Evolutionary conservation across 2,329 filamentous ascomycete species (phyloP), one percentile per base, ranked within the genome.

Genomic region (Neodidymelliopsis sp.): DNA sequence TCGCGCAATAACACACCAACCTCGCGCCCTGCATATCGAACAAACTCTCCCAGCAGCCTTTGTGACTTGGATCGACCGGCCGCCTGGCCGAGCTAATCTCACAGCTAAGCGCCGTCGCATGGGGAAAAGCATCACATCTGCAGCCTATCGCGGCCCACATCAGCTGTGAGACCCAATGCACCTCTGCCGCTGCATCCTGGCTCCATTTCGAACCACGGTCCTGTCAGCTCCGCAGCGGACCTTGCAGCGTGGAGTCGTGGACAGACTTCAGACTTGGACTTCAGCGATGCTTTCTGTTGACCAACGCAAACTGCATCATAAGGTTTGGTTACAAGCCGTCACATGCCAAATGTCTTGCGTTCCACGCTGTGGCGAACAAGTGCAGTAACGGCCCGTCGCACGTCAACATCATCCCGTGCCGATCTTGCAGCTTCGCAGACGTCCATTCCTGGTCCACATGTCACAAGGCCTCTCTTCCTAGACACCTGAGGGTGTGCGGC

Each of bases 351-450:
- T 43, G 42, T 46, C 44, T 39, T 54, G 48, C 53, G 60, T 62
- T 63, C 54, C 63, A 61, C 56, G 7, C 25, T 63, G 63, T 62
- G 59, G 60, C 61, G 44, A 62, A 49, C 50, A 47, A 53, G 40
- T 60, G 54, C 60, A 56, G 50, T 47, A 59, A 64, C 64, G 67
- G 56, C 64, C 47, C 40, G 47, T 50, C 64, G 64, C 63, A 67
- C 62, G 39, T 59, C 57, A 41, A 66, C 47, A 56, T 57, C 58
- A 57, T 63, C 52, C 54, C 57, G 59, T 53, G 55, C 40, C 52
- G 59, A 62, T 63, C 60, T 39, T 56, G 49, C 47, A 48, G 37
- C 44, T 41, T 48, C 19, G 22, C 15, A 45, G 29, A 41, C 36
- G 30, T 27, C 35, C 47, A 50, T 50, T 45, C 47, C 47, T 45